A percentile compares a stretch with the other conserved stretches of the same genome.
Conservation (phyloP, 768 basidiomycete genomes). For the Hygrocybe punicea region DNA sequence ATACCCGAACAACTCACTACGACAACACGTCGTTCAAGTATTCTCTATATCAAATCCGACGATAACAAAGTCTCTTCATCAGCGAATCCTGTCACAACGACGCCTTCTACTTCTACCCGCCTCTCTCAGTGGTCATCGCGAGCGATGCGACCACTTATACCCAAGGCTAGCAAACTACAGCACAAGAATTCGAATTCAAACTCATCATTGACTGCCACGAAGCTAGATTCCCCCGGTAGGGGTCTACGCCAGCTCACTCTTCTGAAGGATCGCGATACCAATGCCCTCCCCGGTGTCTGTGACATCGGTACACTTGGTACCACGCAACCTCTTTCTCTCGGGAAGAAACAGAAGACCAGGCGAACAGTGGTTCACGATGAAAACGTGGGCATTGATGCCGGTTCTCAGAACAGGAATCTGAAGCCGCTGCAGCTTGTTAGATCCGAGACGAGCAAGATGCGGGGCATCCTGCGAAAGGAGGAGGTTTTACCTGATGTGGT, state of each 20-base stretch:
- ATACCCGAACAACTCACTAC: slow-evolving; percentile 28
- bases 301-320: slow-evolving; percentile 19
- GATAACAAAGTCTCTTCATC: slow-evolving; percentile 32
- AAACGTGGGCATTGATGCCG: slow-evolving; percentile 38
- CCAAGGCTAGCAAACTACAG: slow-evolving; percentile 48
- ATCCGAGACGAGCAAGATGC: slow-evolving; percentile 61
- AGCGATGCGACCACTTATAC: slow-evolving; percentile 51
- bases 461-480: slow-evolving; percentile 51
- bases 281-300: slow-evolving; percentile 25
- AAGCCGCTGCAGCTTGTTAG: slow-evolving; percentile 59
- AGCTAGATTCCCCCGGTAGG: slow-evolving; percentile 40
- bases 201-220: slow-evolving; percentile 27
- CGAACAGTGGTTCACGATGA: slow-evolving; percentile 33
- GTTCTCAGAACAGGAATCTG: slow-evolving; percentile 45
- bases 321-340: slow-evolving; percentile 55
- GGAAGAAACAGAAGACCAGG: slow-evolving; percentile 50
- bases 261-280: slow-evolving; percentile 55
- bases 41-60: slow-evolving; percentile 63
- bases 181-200: slow-evolving; percentile 38
- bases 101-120: slow-evolving; percentile 32
- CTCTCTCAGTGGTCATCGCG: slow-evolving; percentile 49
- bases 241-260: slow-evolving; percentile 62
- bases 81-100: slow-evolving; percentile 16
- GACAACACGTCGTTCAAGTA: slow-evolving; percentile 46
- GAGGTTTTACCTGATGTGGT: slow-evolving; percentile 61